A percentile compares a stretch with the other conserved stretches of the same genome.
Conservation (phyloP, 139 green algal genomes). For the Spirogloea muscicola region DNA sequence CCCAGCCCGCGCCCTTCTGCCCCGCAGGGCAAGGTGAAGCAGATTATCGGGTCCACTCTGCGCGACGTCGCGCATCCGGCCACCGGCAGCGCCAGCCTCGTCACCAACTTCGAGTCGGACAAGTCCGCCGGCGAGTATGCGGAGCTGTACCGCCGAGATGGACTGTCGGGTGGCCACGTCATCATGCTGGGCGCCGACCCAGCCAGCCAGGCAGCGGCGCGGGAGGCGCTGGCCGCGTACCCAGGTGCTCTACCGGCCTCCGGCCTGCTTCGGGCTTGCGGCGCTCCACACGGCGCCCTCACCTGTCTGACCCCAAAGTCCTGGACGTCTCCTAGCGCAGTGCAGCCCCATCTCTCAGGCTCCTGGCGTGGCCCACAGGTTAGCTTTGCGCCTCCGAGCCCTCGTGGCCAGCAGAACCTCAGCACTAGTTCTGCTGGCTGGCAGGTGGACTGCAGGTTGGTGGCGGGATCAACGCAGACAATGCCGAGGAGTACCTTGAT, state of each 20-base stretch:
- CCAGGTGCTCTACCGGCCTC: too few relatives aligned
- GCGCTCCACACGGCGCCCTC: too few relatives aligned
- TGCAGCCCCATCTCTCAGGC: neutral
- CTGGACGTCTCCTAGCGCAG: neutral
- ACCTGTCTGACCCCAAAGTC: neutral
- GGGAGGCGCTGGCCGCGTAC: slow-evolving; percentile 62
- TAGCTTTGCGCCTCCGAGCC: neutral
- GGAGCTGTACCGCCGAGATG: slow-evolving; percentile 76
- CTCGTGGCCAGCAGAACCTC: neutral
- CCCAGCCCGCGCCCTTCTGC: too few relatives aligned
- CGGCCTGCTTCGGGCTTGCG: neutral
- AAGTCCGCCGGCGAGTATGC: slow-evolving; percentile 76
- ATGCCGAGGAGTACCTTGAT: slow-evolving; percentile 79
- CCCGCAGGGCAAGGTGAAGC: slow-evolving; percentile 97
- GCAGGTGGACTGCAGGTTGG: slow-evolving; percentile 90
- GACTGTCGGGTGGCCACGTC: slow-evolving; percentile 85
- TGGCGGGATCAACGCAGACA: slow-evolving; percentile 82
- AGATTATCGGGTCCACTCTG: slow-evolving; percentile 96
- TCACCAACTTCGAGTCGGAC: slow-evolving; percentile 94
- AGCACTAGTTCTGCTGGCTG: slow-evolving; percentile 50
- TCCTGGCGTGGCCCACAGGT: neutral
- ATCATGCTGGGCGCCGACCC: slow-evolving; percentile 93
- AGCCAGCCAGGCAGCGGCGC: slow-evolving; percentile 61
- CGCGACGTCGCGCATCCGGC: slow-evolving; percentile 59
- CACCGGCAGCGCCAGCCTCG: slow-evolving; percentile 1